Evolutionary conservation across 2,329 filamentous ascomycete genomes (phyloP).

Genomic region (Trichoderma cornu-damae): DNA sequence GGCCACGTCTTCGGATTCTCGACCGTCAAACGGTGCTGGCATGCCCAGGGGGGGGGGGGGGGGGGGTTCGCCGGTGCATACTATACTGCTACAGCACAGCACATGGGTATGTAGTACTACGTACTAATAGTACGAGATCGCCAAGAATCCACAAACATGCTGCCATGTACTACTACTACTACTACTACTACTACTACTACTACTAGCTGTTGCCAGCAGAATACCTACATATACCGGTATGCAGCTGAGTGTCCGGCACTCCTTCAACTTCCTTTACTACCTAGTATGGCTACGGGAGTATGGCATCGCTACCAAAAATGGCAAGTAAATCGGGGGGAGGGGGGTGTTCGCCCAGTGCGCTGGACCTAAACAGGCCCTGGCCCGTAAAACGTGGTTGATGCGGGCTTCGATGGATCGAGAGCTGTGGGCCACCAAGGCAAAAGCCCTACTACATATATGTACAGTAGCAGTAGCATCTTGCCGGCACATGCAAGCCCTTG

Average conservation of each 20-base stretch:
- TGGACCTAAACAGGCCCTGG: background rate
- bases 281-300: background rate
- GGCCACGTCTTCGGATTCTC: conserved; percentile 4
- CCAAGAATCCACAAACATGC: background rate
- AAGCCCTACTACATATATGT: too few relatives aligned
- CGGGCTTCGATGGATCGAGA: conserved; percentile 2
- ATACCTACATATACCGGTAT: too few relatives aligned
- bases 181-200: background rate
- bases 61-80: background rate
- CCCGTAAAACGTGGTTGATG: conserved; percentile 3
- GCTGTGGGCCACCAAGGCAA: background rate
- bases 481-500: background rate
- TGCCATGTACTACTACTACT: background rate
- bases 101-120: too few relatives aligned
- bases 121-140: too few relatives aligned
- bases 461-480: background rate
- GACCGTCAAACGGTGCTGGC: background rate
- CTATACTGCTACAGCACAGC: too few relatives aligned
- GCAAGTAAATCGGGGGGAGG: too few relatives aligned
- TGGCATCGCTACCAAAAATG: background rate
- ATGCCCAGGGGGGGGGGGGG: background rate
- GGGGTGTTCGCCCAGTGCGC: background rate
- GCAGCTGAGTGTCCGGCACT: too few relatives aligned
- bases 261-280: too few relatives aligned
- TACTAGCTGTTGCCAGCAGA: too few relatives aligned